Evolutionary conservation across 306 rosid species (phyloP), one percentile per base, ranked within the genome.

Genomic region (Cicer chorassanicum): DNA sequence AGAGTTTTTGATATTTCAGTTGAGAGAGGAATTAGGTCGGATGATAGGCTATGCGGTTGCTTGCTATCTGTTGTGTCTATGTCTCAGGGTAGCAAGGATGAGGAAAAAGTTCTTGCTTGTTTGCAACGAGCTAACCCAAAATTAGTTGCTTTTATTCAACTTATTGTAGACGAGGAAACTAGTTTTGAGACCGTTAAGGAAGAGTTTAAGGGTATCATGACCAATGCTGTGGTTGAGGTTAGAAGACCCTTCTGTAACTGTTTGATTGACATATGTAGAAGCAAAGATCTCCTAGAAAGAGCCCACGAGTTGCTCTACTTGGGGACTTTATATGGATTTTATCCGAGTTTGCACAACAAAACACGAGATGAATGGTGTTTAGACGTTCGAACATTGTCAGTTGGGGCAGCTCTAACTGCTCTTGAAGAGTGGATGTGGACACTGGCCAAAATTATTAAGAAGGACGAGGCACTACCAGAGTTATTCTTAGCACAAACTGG

Each of bases 371-470:
- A 89, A 76, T 92, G 98, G 99, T 88, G 99, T 68, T 62, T 95
- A 43, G 99, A 95, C 18, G 98, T 95, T 64, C 83, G 96, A 60
- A 87, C 98, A 12, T 78, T 92, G 38, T 90, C 97, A 0, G 91
- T 92, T 11, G 99, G 98, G 7, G 99, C 99, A 9, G 96, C 98
- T 57, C 83, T 82, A 29, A 95, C 99, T 7, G 98, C 96, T 34
- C 87, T 92, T 0, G 98, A 92, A 83, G 98, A 92, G 82, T 95
- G 99, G 99, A 88, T 95, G 96, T 78, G 81, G 73, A 89, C 99
- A 18, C 86, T 90, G 21, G 73, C 82, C 77, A 86, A 88, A 73
- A 86, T 95, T 9, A 85, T 90, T 36, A 88, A 87, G 76, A 82
- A 88, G 18, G 77, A 89, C 9, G 97, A 82, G 83, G 78, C 72